Conservation (phyloP, 2,329 filamentous ascomycete genomes). For the Fusarium hainanense region DNA sequence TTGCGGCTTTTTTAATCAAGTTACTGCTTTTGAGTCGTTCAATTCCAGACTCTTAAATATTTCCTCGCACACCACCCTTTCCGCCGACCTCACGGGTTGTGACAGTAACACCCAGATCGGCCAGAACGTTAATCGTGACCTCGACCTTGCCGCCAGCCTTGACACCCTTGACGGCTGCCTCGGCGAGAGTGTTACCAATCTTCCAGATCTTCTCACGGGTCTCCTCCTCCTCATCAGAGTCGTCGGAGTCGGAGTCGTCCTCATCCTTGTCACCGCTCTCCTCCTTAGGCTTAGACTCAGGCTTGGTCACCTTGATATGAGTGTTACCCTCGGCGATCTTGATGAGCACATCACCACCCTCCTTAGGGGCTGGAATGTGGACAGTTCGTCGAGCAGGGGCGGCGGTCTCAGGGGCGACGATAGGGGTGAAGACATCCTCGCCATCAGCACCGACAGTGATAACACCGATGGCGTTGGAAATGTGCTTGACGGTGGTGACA, state of each 20-base stretch:
- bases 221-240: slow-evolving; percentile 81
- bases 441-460: slow-evolving; percentile 70
- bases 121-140: slow-evolving; percentile 88
- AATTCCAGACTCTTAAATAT: slow-evolving; percentile 49
- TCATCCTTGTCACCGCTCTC: slow-evolving; percentile 72
- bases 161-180: slow-evolving; percentile 83
- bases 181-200: slow-evolving; percentile 82
- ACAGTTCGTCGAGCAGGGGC: slow-evolving; percentile 88
- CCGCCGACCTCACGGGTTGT: slow-evolving; percentile 87
- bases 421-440: slow-evolving; percentile 78
- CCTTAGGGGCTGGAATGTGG: slow-evolving; percentile 79
- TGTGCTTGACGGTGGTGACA: slow-evolving; percentile 93
- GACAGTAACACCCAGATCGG: slow-evolving; percentile 82
- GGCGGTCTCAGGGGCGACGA: slow-evolving; percentile 87
- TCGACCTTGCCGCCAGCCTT: slow-evolving; percentile 94
- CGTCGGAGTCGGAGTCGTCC: slow-evolving; percentile 69
- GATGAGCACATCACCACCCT: slow-evolving; percentile 88
- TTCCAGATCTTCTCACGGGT: slow-evolving; percentile 93
- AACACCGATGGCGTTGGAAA: slow-evolving; percentile 88
- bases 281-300: slow-evolving; percentile 79
- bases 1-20: slow-evolving; percentile 36
- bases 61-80: slow-evolving; percentile 83
- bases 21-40: slow-evolving; percentile 20
- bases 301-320: slow-evolving; percentile 93
- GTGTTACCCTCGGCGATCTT: slow-evolving; percentile 88